A percentile compares a stretch with the other conserved stretches of the same genome.
Conservation (phyloP, 176 grass and related monocot genomes). For the Miscanthus lutarioriparius region DNA sequence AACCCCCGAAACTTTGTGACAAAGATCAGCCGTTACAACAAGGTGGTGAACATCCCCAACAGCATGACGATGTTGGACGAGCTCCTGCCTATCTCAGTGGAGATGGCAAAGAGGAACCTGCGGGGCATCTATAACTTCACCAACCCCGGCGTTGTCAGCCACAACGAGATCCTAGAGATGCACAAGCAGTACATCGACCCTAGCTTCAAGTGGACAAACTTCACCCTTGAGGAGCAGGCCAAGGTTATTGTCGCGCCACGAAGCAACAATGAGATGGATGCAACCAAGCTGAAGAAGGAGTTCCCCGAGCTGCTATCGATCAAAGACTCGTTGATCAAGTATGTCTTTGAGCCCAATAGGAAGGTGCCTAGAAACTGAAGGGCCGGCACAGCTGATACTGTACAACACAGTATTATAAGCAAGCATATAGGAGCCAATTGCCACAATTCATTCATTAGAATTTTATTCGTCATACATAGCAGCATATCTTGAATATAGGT, state of each 20-base stretch:
- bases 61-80: slow-evolving; percentile 87
- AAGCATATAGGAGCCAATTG: slow-evolving; percentile 39
- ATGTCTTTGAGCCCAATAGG: slow-evolving; percentile 79
- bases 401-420: slow-evolving; percentile 12
- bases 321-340: slow-evolving; percentile 74
- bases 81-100: slow-evolving; percentile 73
- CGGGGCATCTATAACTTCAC: slow-evolving; percentile 85
- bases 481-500: slow-evolving; percentile 24
- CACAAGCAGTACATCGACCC: slow-evolving; percentile 63
- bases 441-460: slow-evolving; percentile 12
- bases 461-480: slow-evolving; percentile 12
- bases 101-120: slow-evolving; percentile 72
- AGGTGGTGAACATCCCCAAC: slow-evolving; percentile 81
- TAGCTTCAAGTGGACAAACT: slow-evolving; percentile 72
- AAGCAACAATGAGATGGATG: slow-evolving; percentile 88
- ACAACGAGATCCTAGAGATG: slow-evolving; percentile 84
- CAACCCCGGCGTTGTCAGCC: slow-evolving; percentile 70
- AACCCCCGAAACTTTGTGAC: slow-evolving; percentile 87
- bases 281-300: slow-evolving; percentile 61
- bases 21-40: slow-evolving; percentile 75
- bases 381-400: background rate
- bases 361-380: slow-evolving; percentile 58
- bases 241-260: slow-evolving; percentile 74
- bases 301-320: slow-evolving; percentile 74
- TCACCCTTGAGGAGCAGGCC: slow-evolving; percentile 74